These are phyloP conservation scores for Usnea hakonensis DNA, from an alignment of 495 filamentous ascomycete genomes.

Conservation along the genomic window DNA sequence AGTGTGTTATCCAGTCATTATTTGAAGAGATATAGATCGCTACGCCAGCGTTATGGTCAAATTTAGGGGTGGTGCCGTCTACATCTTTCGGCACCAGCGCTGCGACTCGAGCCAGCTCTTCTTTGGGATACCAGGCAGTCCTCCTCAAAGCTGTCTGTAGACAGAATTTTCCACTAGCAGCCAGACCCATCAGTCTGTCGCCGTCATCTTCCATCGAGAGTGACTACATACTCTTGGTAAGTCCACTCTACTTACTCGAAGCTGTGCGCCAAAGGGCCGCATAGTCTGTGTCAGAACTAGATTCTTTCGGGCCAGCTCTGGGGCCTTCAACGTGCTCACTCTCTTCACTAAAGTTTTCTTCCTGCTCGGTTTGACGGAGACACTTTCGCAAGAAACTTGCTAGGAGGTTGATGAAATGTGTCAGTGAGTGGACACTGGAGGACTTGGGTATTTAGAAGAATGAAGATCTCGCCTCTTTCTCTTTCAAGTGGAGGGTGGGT, in stretches of 20 bases:
- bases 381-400: too few relatives aligned
- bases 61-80: conserved; percentile 5
- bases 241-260: conserved; percentile 70
- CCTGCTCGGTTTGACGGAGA: not conserved
- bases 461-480: too few relatives aligned
- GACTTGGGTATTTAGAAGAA: too few relatives aligned
- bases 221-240: conserved; percentile 83
- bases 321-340: not conserved
- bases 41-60: conserved; percentile 53
- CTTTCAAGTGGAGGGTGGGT: too few relatives aligned
- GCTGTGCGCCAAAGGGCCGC: conserved; percentile 69
- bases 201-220: conserved; percentile 72
- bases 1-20: conserved; percentile 61
- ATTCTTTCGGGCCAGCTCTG: conserved; percentile 14
- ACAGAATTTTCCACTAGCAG: conserved; percentile 81
- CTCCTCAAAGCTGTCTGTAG: conserved; percentile 69
- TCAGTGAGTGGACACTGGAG: conserved; percentile 74
- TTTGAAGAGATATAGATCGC: conserved; percentile 83
- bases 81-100: conserved; percentile 80
- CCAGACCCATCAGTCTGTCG: conserved; percentile 92
- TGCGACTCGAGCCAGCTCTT: conserved; percentile 88
- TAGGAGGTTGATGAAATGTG: too few relatives aligned
- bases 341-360: not conserved
- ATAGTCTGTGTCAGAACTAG: conserved; percentile 61
- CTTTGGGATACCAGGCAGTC: conserved; percentile 66